A percentile compares a stretch with the other conserved stretches of the same genome.
Evolutionary conservation across 768 basidiomycete species (phyloP).

Genomic region (Termitomyces bulborhizus): DNA sequence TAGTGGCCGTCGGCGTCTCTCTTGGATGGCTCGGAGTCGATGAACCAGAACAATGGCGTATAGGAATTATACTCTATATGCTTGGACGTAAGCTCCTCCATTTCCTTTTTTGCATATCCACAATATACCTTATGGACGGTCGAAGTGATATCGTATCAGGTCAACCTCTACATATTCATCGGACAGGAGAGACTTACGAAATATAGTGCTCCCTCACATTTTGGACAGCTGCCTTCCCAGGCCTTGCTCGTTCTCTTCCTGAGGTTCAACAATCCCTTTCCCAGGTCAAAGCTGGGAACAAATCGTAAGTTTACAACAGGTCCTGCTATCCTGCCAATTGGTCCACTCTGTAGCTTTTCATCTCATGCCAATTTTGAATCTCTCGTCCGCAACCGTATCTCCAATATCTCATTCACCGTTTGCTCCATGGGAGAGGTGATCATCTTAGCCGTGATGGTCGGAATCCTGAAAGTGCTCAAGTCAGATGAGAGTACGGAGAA

Average conservation of each 20-base stretch:
- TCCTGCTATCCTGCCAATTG: not conserved
- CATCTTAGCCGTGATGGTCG: constrained; percentile 67
- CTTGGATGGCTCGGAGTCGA: constrained; percentile 78
- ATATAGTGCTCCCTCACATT: constrained; percentile 65
- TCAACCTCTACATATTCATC: constrained; percentile 8
- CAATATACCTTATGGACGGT: not conserved
- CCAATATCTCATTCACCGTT: constrained; percentile 69
- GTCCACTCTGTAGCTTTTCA: constrained; percentile 24
- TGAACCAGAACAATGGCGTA: constrained; percentile 56
- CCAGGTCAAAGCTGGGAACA: constrained; percentile 33
- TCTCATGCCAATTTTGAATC: constrained; percentile 55
- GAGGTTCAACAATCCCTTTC: constrained; percentile 52
- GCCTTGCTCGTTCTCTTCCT: constrained; percentile 62
- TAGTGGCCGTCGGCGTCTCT: constrained; percentile 58
- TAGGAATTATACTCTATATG: constrained; percentile 56
- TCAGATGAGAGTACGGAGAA: constrained; percentile 58
- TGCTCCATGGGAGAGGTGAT: constrained; percentile 66
- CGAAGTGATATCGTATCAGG: constrained; percentile 69
- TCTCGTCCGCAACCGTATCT: constrained; percentile 63
- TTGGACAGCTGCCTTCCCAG: constrained; percentile 82
- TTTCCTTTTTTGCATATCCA: not conserved
- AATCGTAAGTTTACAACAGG: constrained; percentile 31
- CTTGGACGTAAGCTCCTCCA: constrained; percentile 44
- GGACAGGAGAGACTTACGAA: not conserved
- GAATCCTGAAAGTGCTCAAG: constrained; percentile 62